Percentiles rank a stretch among this genome's conserved stretches.
Evolutionary conservation across 2,329 filamentous ascomycete genomes (phyloP).

Genomic region (Diaporthe sp.): DNA sequence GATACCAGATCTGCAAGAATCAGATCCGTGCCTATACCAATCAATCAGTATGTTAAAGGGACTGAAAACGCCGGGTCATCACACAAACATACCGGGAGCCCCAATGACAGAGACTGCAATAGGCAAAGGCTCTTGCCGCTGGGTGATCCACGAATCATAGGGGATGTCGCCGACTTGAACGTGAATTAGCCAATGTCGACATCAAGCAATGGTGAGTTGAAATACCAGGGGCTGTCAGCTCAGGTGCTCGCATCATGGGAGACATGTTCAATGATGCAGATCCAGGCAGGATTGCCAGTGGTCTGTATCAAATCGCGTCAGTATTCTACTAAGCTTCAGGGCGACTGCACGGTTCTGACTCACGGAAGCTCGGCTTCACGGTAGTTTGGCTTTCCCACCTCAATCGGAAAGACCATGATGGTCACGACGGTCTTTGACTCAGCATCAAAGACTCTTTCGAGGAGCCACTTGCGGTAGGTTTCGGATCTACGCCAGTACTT

Average conservation of each 20-base stretch:
- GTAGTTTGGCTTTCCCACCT: conserved; percentile 12
- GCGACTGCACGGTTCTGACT: background rate
- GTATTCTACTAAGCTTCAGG: background rate
- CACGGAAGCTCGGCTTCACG: background rate
- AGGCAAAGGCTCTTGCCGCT: background rate
- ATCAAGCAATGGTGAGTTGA: background rate
- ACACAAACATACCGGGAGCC: background rate
- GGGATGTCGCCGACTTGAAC: background rate
- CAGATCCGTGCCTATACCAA: background rate
- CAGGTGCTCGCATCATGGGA: background rate
- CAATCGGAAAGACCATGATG: conserved; percentile 6
- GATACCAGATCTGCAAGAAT: background rate
- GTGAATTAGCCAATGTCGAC: background rate
- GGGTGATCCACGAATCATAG: background rate
- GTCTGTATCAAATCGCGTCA: background rate
- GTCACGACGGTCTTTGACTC: background rate
- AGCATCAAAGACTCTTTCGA: background rate
- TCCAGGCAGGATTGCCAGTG: background rate
- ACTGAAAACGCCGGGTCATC: accelerated
- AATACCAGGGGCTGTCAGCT: background rate
- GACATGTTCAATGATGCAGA: conserved; percentile 20
- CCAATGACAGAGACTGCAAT: conserved; percentile 11
- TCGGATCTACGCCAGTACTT: conserved; percentile 1
- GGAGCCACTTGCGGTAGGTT: conserved; percentile 1
- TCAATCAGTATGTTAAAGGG: background rate